Evolutionary conservation across 2,329 filamentous ascomycete genomes (phyloP).

Genomic region (Apiospora rasikravindrae): DNA sequence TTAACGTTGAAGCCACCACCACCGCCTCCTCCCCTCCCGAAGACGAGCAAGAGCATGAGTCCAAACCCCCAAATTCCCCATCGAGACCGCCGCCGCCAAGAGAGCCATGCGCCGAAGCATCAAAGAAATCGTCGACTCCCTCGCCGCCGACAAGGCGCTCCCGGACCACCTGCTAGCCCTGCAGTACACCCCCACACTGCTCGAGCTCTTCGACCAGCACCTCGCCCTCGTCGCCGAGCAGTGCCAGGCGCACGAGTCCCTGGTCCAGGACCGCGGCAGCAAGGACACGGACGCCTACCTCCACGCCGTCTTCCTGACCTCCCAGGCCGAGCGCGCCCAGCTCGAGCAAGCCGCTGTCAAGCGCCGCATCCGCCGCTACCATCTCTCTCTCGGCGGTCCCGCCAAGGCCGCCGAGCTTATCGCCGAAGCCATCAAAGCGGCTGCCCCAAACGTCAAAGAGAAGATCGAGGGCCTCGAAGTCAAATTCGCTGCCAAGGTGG

Average conservation of each 20-base stretch:
- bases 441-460: no score
- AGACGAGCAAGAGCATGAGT: neutral
- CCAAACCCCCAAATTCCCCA: no score
- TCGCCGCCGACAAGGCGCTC: neutral
- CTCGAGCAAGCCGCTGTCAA: neutral
- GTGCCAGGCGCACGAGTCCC: neutral
- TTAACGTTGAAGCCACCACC: no score
- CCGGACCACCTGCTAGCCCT: neutral
- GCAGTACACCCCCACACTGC: neutral
- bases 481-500: neutral
- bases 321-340: neutral
- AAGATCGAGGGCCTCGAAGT: neutral
- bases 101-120: neutral
- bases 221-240: neutral
- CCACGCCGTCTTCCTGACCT: neutral
- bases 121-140: neutral
- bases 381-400: no score
- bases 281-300: neutral
- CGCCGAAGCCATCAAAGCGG: no score
- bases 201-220: neutral
- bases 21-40: no score
- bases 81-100: neutral
- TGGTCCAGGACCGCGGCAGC: neutral
- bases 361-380: neutral
- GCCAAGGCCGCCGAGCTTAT: no score